A percentile compares a stretch with the other conserved stretches of the same genome.
Evolutionary conservation across 2,329 filamentous ascomycete species (phyloP).

Genomic region (Amylocarpus encephaloides): DNA sequence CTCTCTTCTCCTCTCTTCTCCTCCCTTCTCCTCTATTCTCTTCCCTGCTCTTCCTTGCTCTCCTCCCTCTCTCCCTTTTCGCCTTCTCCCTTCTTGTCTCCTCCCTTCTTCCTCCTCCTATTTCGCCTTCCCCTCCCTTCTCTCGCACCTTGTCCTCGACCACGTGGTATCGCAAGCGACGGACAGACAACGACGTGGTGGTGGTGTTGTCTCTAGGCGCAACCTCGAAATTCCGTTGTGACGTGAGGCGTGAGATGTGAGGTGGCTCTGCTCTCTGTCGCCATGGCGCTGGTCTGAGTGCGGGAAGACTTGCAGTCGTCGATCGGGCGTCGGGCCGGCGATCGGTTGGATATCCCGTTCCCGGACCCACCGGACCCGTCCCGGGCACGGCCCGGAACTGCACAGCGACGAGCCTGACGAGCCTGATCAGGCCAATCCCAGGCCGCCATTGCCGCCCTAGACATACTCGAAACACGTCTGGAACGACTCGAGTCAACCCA

Average conservation of each 20-base stretch:
- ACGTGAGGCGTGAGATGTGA: too few relatives aligned
- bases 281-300: not conserved
- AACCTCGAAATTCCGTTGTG: too few relatives aligned
- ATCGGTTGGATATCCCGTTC: not conserved
- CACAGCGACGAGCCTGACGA: too few relatives aligned
- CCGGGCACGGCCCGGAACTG: too few relatives aligned
- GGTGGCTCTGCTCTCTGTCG: not conserved
- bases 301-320: not conserved
- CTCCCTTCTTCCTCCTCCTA: not conserved
- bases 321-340: slow-evolving; percentile 2
- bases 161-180: not conserved
- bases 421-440: not conserved
- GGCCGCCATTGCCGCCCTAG: not conserved
- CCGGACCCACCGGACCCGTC: not conserved
- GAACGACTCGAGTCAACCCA: slow-evolving; percentile 6
- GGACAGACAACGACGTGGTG: not conserved
- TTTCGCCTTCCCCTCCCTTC: not conserved
- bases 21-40: not conserved
- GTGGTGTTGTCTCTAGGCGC: not conserved
- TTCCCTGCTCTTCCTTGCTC: not conserved
- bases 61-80: not conserved
- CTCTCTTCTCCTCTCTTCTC: not conserved
- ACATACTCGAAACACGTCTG: slow-evolving; percentile 20
- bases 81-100: not conserved
- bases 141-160: not conserved